phyloP scores from a whole-genome alignment of 1,139 yeast genomes.

The Martiniozyma asiatica region DNA sequence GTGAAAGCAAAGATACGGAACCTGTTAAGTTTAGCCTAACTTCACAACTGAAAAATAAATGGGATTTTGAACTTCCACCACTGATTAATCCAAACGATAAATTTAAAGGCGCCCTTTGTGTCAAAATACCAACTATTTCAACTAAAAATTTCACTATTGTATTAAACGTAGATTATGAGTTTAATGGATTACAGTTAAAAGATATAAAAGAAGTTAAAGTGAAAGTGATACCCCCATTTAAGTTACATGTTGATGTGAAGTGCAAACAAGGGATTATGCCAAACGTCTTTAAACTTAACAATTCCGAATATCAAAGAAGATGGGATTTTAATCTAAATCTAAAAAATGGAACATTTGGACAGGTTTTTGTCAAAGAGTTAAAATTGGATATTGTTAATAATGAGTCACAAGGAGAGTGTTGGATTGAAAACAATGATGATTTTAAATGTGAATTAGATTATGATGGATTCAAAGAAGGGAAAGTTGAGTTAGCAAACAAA shows the following conservation, averaged over 20 bases:
- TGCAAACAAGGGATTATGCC: too few relatives aligned
- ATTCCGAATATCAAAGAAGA: too few relatives aligned
- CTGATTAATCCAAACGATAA: constrained; percentile 4
- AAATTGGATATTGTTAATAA: too few relatives aligned
- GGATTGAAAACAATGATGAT: not conserved
- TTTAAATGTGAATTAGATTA: not conserved
- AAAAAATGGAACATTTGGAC: too few relatives aligned
- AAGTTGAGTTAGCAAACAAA: constrained; percentile 4
- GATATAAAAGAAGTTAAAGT: constrained; percentile 15
- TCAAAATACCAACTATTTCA: constrained; percentile 4
- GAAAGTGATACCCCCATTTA: constrained; percentile 8
- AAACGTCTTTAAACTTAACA: too few relatives aligned
- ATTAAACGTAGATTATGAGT: too few relatives aligned
- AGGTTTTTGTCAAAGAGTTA: too few relatives aligned
- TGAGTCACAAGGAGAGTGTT: too few relatives aligned
- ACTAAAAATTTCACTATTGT: too few relatives aligned
- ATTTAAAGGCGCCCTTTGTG: constrained; percentile 5
- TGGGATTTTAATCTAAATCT: constrained; percentile 3
- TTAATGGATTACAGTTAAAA: constrained; percentile 14
- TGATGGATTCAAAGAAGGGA: constrained; percentile 1
- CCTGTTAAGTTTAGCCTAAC: constrained; percentile 24
- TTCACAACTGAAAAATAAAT: constrained; percentile 6
- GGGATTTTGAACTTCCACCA: not conserved
- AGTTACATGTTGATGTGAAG: constrained; percentile 6
- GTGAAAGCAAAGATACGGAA: constrained; percentile 14